Percentiles rank a stretch among this genome's conserved stretches.
Evolutionary conservation across 2,329 filamentous ascomycete genomes (phyloP).

Genomic region (Aspergillus awamori): DNA sequence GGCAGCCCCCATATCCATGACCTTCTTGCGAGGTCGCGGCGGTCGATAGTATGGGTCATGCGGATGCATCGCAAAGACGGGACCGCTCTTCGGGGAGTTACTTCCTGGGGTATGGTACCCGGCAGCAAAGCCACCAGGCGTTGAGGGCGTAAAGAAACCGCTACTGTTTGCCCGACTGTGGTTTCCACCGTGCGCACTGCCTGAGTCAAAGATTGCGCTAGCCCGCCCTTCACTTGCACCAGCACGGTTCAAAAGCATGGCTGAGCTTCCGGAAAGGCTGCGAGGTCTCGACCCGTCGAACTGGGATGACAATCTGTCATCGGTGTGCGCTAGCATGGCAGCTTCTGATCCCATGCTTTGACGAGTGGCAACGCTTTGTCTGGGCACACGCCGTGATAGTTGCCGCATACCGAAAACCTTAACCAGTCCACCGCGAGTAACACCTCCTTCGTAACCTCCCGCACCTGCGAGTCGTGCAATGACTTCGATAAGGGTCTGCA

Average conservation of each 20-base stretch:
- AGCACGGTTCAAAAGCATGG: slow-evolving; percentile 59
- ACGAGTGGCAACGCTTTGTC: slow-evolving; percentile 66
- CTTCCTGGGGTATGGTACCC: slow-evolving; percentile 53
- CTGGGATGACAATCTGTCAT: slow-evolving; percentile 63
- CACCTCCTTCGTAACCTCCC: slow-evolving; percentile 71
- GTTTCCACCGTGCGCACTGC: slow-evolving; percentile 49
- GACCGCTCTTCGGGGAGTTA: slow-evolving; percentile 45
- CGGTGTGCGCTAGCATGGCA: slow-evolving; percentile 74
- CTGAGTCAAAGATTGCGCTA: slow-evolving; percentile 59
- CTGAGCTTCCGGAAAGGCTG: slow-evolving; percentile 65
- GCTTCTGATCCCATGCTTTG: slow-evolving; percentile 82
- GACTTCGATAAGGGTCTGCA: slow-evolving; percentile 90
- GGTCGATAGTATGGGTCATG: slow-evolving; percentile 88
- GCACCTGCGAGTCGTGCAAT: slow-evolving; percentile 79
- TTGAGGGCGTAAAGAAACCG: slow-evolving; percentile 69
- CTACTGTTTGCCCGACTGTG: slow-evolving; percentile 62
- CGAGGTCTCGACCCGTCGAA: slow-evolving; percentile 57
- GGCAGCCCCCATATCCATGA: slow-evolving; percentile 56
- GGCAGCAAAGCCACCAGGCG: slow-evolving; percentile 72
- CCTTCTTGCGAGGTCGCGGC: slow-evolving; percentile 71
- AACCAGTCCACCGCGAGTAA: slow-evolving; percentile 77
- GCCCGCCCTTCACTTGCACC: slow-evolving; percentile 48
- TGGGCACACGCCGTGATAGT: slow-evolving; percentile 71
- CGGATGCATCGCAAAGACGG: slow-evolving; percentile 51
- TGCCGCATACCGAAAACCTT: slow-evolving; percentile 90